Conservation (phyloP, 2,329 filamentous ascomycete species). For the Nigrospora sphaerica region DNA sequence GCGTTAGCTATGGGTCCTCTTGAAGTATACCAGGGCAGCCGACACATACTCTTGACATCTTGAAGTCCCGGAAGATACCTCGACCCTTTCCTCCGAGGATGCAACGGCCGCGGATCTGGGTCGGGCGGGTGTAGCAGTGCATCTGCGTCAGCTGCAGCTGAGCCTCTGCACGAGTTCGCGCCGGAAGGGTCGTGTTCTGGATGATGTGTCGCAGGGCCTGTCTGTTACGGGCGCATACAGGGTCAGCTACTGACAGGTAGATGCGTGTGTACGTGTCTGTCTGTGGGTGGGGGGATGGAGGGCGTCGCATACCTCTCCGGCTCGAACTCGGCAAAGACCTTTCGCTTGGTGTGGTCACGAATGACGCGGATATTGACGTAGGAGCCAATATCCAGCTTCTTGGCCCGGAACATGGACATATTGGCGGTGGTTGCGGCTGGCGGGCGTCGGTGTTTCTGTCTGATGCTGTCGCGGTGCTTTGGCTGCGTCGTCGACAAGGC, state of each 20-base stretch:
- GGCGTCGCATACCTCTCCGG: slow-evolving; percentile 64
- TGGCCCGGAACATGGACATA: slow-evolving; percentile 82
- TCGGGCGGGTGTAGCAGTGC: slow-evolving; percentile 90
- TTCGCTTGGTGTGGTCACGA: slow-evolving; percentile 94
- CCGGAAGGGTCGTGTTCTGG: slow-evolving; percentile 80
- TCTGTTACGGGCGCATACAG: slow-evolving; percentile 35
- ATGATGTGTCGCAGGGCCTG: slow-evolving; percentile 92
- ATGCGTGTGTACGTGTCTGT: not conserved
- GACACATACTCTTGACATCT: slow-evolving; percentile 76
- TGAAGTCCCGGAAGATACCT: slow-evolving; percentile 89
- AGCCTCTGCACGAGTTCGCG: slow-evolving; percentile 78
- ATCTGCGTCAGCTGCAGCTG: slow-evolving; percentile 91
- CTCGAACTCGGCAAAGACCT: slow-evolving; percentile 81
- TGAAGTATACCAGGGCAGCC: not conserved
- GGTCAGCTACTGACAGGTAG: slow-evolving; percentile 1
- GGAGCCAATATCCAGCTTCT: slow-evolving; percentile 83
- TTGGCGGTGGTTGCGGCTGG: slow-evolving; percentile 20
- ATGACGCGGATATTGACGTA: slow-evolving; percentile 82
- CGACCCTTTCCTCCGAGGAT: slow-evolving; percentile 83
- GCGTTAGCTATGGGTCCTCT: slow-evolving; percentile 14
- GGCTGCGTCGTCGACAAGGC: not conserved
- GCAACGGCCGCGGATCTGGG: slow-evolving; percentile 91
- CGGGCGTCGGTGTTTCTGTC: not conserved
- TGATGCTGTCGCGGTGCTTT: not conserved
- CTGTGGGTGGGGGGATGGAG: not conserved